These are phyloP conservation scores for Aspergillus sp. DNA, from an alignment of 2,329 filamentous ascomycete genomes.

Conservation along the genomic window DNA sequence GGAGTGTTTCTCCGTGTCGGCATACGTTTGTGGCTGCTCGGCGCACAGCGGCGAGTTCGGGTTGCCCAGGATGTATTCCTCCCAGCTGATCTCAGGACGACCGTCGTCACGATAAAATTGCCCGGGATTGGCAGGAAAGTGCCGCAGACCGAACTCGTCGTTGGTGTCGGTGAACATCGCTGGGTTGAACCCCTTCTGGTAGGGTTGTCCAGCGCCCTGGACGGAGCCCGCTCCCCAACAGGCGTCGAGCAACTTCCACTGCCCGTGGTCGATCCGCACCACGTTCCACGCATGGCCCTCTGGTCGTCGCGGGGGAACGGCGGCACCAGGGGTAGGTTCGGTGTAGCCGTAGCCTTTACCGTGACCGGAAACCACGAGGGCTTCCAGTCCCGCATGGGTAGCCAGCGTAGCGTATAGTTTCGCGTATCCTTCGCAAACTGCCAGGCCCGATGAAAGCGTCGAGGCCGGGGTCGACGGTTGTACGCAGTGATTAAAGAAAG, in stretches of 20 bases:
- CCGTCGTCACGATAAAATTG: slow-evolving; percentile 77
- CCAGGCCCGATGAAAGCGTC: slow-evolving; percentile 72
- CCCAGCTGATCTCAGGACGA: slow-evolving; percentile 63
- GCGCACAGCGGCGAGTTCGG: slow-evolving; percentile 44
- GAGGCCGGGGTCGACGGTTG: slow-evolving; percentile 66
- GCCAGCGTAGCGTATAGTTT: slow-evolving; percentile 77
- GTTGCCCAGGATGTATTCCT: slow-evolving; percentile 72
- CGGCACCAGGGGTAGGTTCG: slow-evolving; percentile 60
- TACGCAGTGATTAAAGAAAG: slow-evolving; percentile 73
- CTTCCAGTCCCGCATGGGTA: slow-evolving; percentile 73
- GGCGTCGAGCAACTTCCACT: slow-evolving; percentile 87
- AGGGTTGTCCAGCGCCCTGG: slow-evolving; percentile 52
- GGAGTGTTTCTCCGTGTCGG: slow-evolving; percentile 47
- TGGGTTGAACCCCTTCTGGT: slow-evolving; percentile 67
- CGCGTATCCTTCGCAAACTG: slow-evolving; percentile 91
- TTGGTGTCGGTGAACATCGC: slow-evolving; percentile 63
- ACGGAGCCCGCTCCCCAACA: slow-evolving; percentile 90
- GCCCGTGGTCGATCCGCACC: slow-evolving; percentile 77
- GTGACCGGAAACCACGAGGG: slow-evolving; percentile 70
- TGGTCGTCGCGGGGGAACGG: slow-evolving; percentile 61
- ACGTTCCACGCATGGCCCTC: slow-evolving; percentile 86
- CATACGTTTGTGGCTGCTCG: slow-evolving; percentile 47
- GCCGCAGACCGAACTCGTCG: slow-evolving; percentile 74
- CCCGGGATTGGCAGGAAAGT: slow-evolving; percentile 68
- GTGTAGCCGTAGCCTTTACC: slow-evolving; percentile 81